Evolutionary conservation across 139 green algal species (phyloP).

Genomic region (Marvania coccoides): DNA sequence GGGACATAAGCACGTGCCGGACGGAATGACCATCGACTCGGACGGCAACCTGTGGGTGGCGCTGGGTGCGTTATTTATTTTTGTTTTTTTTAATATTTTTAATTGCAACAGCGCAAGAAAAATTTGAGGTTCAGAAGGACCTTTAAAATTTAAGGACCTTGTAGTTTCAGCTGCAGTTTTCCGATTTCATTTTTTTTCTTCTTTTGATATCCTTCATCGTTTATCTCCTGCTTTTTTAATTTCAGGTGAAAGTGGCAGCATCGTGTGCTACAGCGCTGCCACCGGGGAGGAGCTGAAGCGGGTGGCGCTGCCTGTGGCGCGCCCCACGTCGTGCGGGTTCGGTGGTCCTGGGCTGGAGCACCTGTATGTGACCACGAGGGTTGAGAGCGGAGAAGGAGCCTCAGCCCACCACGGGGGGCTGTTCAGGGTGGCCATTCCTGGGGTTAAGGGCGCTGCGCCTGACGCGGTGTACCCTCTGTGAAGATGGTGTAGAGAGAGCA

Average conservation of each 20-base stretch:
- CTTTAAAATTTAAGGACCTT: too few species aligned
- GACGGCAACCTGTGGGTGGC: constrained; percentile 59
- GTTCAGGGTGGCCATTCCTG: constrained; percentile 28
- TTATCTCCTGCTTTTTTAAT: too few species aligned
- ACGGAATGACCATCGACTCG: constrained; percentile 55
- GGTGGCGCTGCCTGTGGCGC: constrained; percentile 33
- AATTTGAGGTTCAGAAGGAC: too few species aligned
- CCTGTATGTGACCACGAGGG: constrained; percentile 45
- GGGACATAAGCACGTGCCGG: constrained; percentile 22
- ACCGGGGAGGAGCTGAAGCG: constrained; percentile 36
- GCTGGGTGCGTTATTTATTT: too few species aligned
- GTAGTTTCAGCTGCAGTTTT: too few species aligned
- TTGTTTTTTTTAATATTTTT: too few species aligned
- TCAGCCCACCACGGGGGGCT: constrained; percentile 29
- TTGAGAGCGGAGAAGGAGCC: constrained; percentile 27
- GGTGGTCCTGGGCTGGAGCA: constrained; percentile 28
- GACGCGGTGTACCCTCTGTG: background rate
- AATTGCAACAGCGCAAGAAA: too few species aligned
- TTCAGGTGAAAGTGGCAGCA: constrained; percentile 39
- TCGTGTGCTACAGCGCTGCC: constrained; percentile 39
- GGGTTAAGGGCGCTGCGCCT: constrained; percentile 11
- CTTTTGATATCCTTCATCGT: too few species aligned
- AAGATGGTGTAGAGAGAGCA: background rate
- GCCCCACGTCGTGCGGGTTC: constrained; percentile 42
- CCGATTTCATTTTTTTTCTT: too few species aligned